Evolutionary conservation across 441 rosid species (phyloP).

Genomic region (Syzygium malaccense): DNA sequence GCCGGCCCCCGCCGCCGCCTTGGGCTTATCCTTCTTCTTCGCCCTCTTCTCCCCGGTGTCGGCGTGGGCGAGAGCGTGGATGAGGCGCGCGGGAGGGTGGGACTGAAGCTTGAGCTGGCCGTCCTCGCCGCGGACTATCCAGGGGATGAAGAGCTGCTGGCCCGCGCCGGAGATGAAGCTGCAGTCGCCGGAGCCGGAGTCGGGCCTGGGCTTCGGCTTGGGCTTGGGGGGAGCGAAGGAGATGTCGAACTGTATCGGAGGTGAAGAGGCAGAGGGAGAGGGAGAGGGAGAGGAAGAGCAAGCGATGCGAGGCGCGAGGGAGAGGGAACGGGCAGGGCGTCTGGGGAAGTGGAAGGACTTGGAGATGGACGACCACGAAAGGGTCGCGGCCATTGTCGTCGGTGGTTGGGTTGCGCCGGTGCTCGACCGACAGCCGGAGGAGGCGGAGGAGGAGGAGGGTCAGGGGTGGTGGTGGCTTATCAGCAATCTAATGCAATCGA

Average conservation of each 20-base stretch:
- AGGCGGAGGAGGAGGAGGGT: not conserved
- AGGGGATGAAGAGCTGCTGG: conserved; percentile 61
- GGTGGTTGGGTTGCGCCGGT: conserved; percentile 15
- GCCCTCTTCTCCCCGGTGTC: conserved; percentile 36
- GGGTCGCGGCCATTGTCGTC: conserved; percentile 11
- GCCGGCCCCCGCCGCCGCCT: not conserved
- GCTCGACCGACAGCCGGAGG: not conserved
- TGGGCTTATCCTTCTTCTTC: conserved; percentile 29
- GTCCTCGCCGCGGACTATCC: conserved; percentile 87
- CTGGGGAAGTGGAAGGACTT: conserved; percentile 23
- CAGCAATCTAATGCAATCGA: not conserved
- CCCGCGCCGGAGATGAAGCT: not conserved
- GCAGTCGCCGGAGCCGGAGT: not conserved
- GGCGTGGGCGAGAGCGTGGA: conserved; percentile 59
- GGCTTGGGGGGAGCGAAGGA: conserved; percentile 73
- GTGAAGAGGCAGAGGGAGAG: conserved; percentile 23
- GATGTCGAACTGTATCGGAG: conserved; percentile 51
- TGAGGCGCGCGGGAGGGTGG: conserved; percentile 55
- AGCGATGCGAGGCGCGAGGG: conserved; percentile 29
- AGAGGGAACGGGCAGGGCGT: conserved; percentile 10
- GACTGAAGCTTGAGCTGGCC: conserved; percentile 68
- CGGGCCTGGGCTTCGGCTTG: conserved; percentile 8
- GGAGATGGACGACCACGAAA: conserved; percentile 29
- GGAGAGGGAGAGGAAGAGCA: conserved; percentile 28
- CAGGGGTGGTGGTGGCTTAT: not conserved